Evolutionary conservation across 352 stramenopile species (phyloP), one percentile per base, ranked within the genome.

Genomic region (Peronospora destructor): DNA sequence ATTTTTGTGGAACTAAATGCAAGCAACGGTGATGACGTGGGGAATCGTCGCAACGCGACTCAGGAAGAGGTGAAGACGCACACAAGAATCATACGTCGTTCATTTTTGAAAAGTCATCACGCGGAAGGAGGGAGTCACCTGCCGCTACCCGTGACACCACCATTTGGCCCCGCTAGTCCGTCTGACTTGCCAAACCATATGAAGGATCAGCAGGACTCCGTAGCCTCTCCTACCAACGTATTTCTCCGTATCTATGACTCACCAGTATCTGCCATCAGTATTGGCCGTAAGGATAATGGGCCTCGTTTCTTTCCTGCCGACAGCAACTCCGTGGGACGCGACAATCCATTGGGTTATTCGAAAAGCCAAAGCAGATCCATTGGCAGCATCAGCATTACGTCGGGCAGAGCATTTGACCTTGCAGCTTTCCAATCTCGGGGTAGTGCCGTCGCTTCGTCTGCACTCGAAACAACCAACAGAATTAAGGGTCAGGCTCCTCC

Each of bases 1-100:
- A 91, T 91, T 50, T 94, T 91, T 40, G 80, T 86, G 9, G 80
- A 94, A 21, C 66, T 91, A 23, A 91, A 90, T 33, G 65, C 56
- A 11, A 60, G 16, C 13, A 68, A 59, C 16, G 46, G 45, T 4
- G 50, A 44, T n/a, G 40, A 58, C 16, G 49, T 53, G 50, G 48
- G 36, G 3, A 63, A 58, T 1, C 56, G 60, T 14, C 49, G 53
- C 23, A 61, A 53, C n/a, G 57, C 66, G 13, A 64, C 62, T 0
- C 59, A 77, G 19, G 64, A 67, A 23, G 49, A 84, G 30, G 67
- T 79, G n/a, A 87, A 85, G 50, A 85, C 69, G 3, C 71, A 68
- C 16, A 88, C 84, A 44, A 73, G 79, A 39, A 66, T 86, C 25
- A 77, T 91, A 50, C 68, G 79, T 6, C 73, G 77, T 23, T 88